phyloP scores from a whole-genome alignment of 2,329 filamentous ascomycete genomes.

The Epichloe festucae region DNA sequence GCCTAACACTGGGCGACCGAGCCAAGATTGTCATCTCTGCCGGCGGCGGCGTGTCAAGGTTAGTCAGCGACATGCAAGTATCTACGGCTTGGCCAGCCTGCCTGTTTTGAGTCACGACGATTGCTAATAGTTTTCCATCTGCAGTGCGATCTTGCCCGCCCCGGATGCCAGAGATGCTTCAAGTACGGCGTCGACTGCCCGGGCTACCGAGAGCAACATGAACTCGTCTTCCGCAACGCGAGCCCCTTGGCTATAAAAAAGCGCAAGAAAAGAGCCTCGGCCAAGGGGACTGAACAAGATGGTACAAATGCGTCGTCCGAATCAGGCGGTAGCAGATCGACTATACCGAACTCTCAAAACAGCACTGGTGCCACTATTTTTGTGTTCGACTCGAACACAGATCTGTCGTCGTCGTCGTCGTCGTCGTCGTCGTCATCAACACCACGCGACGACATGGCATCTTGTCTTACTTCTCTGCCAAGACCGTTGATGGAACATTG shows the following conservation, averaged over 20 bases:
- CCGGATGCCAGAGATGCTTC: conserved; percentile 25
- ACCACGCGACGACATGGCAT: background rate
- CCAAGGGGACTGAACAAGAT: background rate
- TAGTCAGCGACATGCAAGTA: conserved; percentile 5
- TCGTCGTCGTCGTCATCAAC: background rate
- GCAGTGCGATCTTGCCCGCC: conserved; percentile 28
- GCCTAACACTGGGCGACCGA: conserved; percentile 29
- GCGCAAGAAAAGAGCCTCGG: conserved; percentile 16
- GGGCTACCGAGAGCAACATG: conserved; percentile 26
- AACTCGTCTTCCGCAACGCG: conserved; percentile 26
- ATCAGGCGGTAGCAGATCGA: background rate
- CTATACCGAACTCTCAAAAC: conserved; percentile 1
- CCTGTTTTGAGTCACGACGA: no score
- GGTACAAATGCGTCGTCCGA: background rate
- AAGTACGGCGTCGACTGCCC: conserved; percentile 28
- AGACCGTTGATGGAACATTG: conserved; percentile 22
- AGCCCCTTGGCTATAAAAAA: conserved; percentile 17
- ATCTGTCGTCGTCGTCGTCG: background rate
- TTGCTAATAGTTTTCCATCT: no score
- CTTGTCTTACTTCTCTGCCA: conserved; percentile 7
- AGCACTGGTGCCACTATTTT: conserved; percentile 1
- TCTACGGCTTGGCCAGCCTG: background rate
- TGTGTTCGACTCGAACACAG: conserved; percentile 3
- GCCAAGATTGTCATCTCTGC: conserved; percentile 28
- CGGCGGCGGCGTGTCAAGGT: conserved; percentile 28